Conservation (phyloP, 2,329 filamentous ascomycete species). For the Paramyrothecium roridum region DNA sequence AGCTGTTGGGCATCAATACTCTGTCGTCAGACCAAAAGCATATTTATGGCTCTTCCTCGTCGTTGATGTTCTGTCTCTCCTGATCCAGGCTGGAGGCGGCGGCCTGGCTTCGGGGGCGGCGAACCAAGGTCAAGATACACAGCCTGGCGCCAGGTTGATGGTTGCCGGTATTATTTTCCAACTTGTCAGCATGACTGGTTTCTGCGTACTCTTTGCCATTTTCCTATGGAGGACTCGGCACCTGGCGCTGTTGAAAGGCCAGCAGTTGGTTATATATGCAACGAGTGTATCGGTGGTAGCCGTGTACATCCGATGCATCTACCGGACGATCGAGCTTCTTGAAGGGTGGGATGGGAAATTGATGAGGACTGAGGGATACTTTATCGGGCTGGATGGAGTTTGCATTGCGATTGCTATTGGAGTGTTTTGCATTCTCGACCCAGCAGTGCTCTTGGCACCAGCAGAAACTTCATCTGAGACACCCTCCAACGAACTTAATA, state of each 20-base stretch:
- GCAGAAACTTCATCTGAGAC: not conserved
- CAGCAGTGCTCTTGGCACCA: constrained; percentile 14
- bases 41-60: constrained; percentile 48
- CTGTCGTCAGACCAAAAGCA: constrained; percentile 34
- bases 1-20: constrained; percentile 37
- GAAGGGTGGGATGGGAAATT: constrained; percentile 47
- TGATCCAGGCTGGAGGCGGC: constrained; percentile 41
- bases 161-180: constrained; percentile 49
- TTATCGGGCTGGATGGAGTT: constrained; percentile 45
- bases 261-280: constrained; percentile 25
- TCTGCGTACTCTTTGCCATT: constrained; percentile 31
- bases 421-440: constrained; percentile 41
- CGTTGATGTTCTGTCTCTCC: constrained; percentile 20
- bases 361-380: constrained; percentile 46
- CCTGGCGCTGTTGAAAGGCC: constrained; percentile 22
- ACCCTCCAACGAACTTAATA: constrained; percentile 7
- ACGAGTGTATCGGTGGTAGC: constrained; percentile 37
- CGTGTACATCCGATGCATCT: constrained; percentile 46
- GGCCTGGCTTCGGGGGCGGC: constrained; percentile 35
- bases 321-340: constrained; percentile 45
- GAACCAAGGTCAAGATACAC: constrained; percentile 30
- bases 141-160: constrained; percentile 44
- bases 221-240: constrained; percentile 34
- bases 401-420: constrained; percentile 44
- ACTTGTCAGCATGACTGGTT: constrained; percentile 43